These are phyloP conservation scores for Kodamaea kaohsiungensis DNA, from an alignment of 805 yeast genomes.

Conservation along the genomic window DNA sequence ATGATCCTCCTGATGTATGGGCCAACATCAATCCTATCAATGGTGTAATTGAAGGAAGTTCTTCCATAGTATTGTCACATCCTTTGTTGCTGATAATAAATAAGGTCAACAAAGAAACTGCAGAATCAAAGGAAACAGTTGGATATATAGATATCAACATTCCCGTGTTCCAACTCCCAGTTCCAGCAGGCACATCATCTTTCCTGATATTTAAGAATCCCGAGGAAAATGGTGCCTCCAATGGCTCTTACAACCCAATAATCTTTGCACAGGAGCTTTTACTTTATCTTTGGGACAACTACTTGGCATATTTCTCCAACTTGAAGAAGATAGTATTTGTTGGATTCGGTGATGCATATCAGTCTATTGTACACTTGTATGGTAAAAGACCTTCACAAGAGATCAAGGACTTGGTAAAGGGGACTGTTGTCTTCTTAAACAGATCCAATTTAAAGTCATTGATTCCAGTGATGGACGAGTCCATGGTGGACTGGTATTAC, in stretches of 20 bases:
- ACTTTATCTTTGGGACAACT: conserved; percentile 87
- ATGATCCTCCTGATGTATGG: conserved; percentile 93
- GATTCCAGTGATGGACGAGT: conserved; percentile 86
- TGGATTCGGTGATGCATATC: conserved; percentile 88
- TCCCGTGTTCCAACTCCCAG: conserved; percentile 54
- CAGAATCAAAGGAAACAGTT: conserved; percentile 32
- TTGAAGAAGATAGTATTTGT: conserved; percentile 72
- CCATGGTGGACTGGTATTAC: conserved; percentile 88
- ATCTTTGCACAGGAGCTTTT: conserved; percentile 76
- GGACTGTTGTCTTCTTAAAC: conserved; percentile 70
- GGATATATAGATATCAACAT: conserved; percentile 85
- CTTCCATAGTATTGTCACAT: conserved; percentile 75
- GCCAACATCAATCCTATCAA: conserved; percentile 77
- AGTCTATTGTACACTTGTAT: conserved; percentile 80
- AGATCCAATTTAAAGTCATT: conserved; percentile 71
- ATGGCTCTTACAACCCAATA: conserved; percentile 51
- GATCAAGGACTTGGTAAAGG: conserved; percentile 60
- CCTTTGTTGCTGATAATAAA: conserved; percentile 62
- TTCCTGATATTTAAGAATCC: conserved; percentile 8
- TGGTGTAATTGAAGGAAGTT: conserved; percentile 72
- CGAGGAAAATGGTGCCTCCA: conserved; percentile 41
- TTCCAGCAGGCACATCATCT: conserved; percentile 17
- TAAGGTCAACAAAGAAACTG: conserved; percentile 44
- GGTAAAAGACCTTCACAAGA: conserved; percentile 71
- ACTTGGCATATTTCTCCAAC: conserved; percentile 66